phyloP scores from a whole-genome alignment of 441 rosid genomes.

The Omphalea diandra region DNA sequence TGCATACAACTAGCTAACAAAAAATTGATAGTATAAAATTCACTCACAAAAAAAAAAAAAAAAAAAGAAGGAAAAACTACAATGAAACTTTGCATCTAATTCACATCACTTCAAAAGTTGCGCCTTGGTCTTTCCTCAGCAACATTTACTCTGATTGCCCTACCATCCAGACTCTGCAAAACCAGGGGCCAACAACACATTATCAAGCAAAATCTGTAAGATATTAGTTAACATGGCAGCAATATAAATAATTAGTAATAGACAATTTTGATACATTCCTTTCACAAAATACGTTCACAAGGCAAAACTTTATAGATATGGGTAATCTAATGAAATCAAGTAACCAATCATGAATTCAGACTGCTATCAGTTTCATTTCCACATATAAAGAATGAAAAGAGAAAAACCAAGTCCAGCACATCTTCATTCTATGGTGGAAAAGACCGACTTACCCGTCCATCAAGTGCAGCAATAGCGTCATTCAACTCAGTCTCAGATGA shows the following conservation, averaged over 20 bases:
- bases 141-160: conserved; percentile 62
- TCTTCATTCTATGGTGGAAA: not conserved
- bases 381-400: too few species aligned
- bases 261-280: not conserved
- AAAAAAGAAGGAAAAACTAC: conserved; percentile 6
- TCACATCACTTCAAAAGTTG: conserved; percentile 22
- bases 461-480: conserved; percentile 76
- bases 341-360: too few species aligned
- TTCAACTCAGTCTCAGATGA: conserved; percentile 58
- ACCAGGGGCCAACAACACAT: not conserved
- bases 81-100: conserved; percentile 1
- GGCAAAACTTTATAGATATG: not conserved
- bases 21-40: conserved; percentile 29
- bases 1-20: conserved; percentile 17
- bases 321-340: not conserved
- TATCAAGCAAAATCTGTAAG: not conserved
- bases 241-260: not conserved
- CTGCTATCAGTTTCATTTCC: too few species aligned
- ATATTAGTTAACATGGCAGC: not conserved
- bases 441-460: conserved; percentile 68
- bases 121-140: conserved; percentile 69
- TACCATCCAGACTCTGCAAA: conserved; percentile 58
- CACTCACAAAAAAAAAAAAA: conserved; percentile 18
- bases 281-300: not conserved
- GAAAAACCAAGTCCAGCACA: not conserved